Evolutionary conservation across 495 filamentous ascomycete species (phyloP).

Genomic region (Alectoria sarmentosa): DNA sequence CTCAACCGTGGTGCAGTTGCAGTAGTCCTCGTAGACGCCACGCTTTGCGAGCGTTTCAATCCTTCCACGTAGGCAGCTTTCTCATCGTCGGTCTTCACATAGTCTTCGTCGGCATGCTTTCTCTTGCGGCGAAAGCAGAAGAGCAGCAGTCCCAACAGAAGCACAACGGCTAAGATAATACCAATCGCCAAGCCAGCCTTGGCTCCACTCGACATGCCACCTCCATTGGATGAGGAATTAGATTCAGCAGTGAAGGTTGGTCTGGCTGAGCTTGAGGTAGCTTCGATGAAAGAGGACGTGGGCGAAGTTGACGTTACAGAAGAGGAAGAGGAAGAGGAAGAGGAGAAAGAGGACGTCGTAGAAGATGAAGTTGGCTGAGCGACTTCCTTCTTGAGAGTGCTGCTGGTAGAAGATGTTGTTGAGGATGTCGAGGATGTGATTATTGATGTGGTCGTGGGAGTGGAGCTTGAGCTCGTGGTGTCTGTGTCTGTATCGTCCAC

Average conservation of each 20-base stretch:
- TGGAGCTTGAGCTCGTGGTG: neutral
- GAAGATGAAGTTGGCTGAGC: constrained; percentile 9
- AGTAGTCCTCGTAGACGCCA: constrained; percentile 38
- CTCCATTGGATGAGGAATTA: constrained; percentile 26
- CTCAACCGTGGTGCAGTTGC: constrained; percentile 67
- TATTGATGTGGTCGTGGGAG: neutral
- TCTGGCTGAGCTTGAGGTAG: constrained; percentile 17
- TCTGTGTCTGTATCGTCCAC: neutral
- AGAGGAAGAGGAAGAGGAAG: constrained; percentile 28
- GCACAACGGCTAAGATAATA: constrained; percentile 55
- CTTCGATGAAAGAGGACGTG: constrained; percentile 17
- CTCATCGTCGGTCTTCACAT: constrained; percentile 48
- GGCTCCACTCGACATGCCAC: constrained; percentile 55
- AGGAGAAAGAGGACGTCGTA: constrained; percentile 21
- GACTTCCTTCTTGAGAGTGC: neutral
- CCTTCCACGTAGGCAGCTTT: constrained; percentile 38
- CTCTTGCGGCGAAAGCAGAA: constrained; percentile 61
- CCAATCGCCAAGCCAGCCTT: constrained; percentile 84
- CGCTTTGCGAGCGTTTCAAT: constrained; percentile 35
- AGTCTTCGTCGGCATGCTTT: constrained; percentile 46
- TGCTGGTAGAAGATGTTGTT: neutral
- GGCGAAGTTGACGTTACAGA: constrained; percentile 8
- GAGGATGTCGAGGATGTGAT: neutral
- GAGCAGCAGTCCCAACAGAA: constrained; percentile 54
- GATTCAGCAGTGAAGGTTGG: constrained; percentile 18